Conservation (phyloP, 192 early-diverging fungal species). For the Mortierella antarctica region DNA sequence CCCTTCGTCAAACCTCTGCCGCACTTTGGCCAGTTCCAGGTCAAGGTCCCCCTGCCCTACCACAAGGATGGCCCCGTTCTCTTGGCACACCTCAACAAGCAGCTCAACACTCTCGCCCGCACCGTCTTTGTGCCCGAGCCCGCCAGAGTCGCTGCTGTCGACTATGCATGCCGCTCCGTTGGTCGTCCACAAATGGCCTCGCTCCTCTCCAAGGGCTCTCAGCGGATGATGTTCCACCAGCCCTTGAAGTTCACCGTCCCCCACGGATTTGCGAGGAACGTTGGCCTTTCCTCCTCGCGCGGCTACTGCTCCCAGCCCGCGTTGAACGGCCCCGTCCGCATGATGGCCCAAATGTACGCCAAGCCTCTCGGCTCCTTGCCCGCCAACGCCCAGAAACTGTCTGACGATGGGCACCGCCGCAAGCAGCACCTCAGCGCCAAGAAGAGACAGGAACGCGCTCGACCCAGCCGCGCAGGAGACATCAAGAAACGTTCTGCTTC, state of each 20-base stretch:
- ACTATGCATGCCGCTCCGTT: slow-evolving; percentile 43
- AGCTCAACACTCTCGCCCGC: slow-evolving; percentile 25
- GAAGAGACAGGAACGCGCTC: slow-evolving; percentile 9
- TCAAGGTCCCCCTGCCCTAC: slow-evolving; percentile 27
- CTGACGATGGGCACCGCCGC: slow-evolving; percentile 1
- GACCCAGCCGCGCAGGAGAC: slow-evolving; percentile 19
- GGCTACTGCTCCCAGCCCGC: slow-evolving; percentile 40
- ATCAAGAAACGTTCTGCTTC: slow-evolving; percentile 26
- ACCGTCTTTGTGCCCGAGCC: slow-evolving; percentile 45
- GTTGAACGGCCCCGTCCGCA: slow-evolving; percentile 28
- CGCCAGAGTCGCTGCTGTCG: slow-evolving; percentile 44
- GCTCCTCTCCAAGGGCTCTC: slow-evolving; percentile 26
- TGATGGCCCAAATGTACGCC: slow-evolving; percentile 54
- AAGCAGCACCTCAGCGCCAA: slow-evolving; percentile 1
- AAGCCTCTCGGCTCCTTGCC: slow-evolving; percentile 40
- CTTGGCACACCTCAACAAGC: slow-evolving; percentile 30
- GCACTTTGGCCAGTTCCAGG: slow-evolving; percentile 43
- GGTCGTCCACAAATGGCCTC: slow-evolving; percentile 44
- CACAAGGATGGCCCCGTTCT: slow-evolving; percentile 47
- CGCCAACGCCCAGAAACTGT: slow-evolving; percentile 18
- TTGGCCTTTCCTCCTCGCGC: slow-evolving; percentile 47
- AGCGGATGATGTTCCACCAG: slow-evolving; percentile 42
- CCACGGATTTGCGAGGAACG: slow-evolving; percentile 33
- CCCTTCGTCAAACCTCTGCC: slow-evolving; percentile 20
- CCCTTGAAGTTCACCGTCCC: slow-evolving; percentile 42